A percentile compares a stretch with the other conserved stretches of the same genome.
Conservation (phyloP, 805 yeast genomes). For the Komagataella pastoris region DNA sequence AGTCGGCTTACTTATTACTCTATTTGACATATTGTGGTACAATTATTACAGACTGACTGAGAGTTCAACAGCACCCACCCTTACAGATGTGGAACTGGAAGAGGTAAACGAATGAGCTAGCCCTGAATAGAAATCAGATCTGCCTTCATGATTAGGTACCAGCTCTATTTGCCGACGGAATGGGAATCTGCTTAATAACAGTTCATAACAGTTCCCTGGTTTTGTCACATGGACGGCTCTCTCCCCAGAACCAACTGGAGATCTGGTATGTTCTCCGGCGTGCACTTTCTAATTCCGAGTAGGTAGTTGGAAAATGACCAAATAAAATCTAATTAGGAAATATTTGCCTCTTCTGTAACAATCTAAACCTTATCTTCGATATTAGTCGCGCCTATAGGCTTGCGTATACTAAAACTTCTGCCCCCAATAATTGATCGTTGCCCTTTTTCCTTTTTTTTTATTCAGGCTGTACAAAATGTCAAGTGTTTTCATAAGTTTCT, state of each 20-base stretch:
- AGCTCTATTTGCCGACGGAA: too few relatives aligned
- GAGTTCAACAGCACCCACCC: constrained; percentile 1
- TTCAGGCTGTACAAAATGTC: background rate
- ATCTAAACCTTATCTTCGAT: background rate
- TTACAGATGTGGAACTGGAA: background rate
- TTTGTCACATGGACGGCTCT: background rate
- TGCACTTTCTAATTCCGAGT: background rate
- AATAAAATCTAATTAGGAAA: background rate
- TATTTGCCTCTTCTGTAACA: background rate
- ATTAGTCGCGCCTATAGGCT: background rate
- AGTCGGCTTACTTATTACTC: constrained; percentile 62
- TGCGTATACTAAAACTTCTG: background rate
- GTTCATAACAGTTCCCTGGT: background rate
- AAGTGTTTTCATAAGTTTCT: background rate
- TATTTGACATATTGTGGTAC: constrained; percentile 73
- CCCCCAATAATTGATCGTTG: background rate
- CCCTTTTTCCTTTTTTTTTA: background rate
- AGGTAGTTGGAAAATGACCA: background rate
- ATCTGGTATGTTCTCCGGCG: background rate
- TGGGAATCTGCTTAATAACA: too few relatives aligned
- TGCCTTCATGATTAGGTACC: background rate
- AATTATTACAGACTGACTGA: constrained; percentile 47
- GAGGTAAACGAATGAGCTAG: background rate
- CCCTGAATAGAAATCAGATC: background rate
- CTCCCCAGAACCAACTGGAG: background rate